phyloP scores from a whole-genome alignment of 2,329 filamentous ascomycete genomes.

The Nigrospora osmanthi region DNA sequence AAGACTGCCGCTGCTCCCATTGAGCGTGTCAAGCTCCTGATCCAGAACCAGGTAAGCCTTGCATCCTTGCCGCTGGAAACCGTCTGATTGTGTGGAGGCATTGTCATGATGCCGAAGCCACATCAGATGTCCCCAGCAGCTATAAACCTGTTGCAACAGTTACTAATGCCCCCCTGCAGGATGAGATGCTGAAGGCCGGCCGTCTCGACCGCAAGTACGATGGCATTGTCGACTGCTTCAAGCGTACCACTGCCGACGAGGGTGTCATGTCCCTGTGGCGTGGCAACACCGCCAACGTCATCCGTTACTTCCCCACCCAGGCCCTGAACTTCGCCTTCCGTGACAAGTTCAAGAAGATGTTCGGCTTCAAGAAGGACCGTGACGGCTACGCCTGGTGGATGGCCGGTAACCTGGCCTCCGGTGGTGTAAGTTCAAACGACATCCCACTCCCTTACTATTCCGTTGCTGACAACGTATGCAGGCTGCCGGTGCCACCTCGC shows the following conservation, averaged over 20 bases:
- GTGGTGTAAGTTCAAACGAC: slow-evolving; percentile 69
- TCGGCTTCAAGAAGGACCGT: slow-evolving; percentile 99
- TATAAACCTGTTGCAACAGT: too few relatives aligned
- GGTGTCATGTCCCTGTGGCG: slow-evolving; percentile 95
- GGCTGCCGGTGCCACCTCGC: slow-evolving; percentile 98
- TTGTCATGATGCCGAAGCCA: not conserved
- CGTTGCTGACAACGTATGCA: slow-evolving; percentile 22
- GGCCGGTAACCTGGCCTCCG: slow-evolving; percentile 98
- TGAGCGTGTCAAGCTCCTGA: slow-evolving; percentile 99
- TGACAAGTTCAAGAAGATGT: slow-evolving; percentile 99
- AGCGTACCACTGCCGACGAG: slow-evolving; percentile 80
- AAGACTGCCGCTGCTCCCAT: slow-evolving; percentile 99
- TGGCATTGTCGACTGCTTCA: slow-evolving; percentile 94
- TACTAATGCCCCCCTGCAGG: slow-evolving; percentile 42
- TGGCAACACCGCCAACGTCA: slow-evolving; percentile 99
- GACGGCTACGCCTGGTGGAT: slow-evolving; percentile 99
- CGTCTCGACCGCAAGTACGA: slow-evolving; percentile 97
- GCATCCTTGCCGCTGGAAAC: too few relatives aligned
- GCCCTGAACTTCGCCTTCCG: slow-evolving; percentile 99
- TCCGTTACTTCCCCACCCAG: slow-evolving; percentile 99
- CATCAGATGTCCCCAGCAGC: too few relatives aligned
- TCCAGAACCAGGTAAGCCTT: slow-evolving; percentile 94
- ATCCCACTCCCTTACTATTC: not conserved
- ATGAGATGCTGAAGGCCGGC: slow-evolving; percentile 99
- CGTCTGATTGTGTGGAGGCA: not conserved